Base-by-base conservation (phyloP, 768 basidiomycete genomes). In the Psilocybe cyanescens region DNA sequence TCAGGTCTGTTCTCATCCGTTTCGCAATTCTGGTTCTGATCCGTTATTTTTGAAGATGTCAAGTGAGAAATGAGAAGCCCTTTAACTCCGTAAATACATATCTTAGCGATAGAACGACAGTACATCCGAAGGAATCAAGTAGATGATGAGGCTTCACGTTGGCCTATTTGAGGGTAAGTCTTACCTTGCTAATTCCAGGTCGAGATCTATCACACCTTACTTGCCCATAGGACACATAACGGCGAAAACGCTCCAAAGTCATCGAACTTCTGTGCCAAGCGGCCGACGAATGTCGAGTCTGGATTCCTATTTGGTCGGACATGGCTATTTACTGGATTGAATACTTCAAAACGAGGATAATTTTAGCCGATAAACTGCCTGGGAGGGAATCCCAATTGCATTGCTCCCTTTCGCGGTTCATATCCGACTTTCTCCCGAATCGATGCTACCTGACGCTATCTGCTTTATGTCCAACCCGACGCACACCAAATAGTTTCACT, bases 361-460 rank as follows among this genome's bases (percentile, higher is more conserved):
- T 44, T 44, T 44, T 44, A 44, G 24, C 39, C 55, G 28, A 37
- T 14, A 56, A 56, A 56, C 17, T 28, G 30, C 55, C 30, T n/a
- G 29, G 55, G 45, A 48, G 56, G 31, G 47, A 30, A 31, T 7
- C 29, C n/a, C 33, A 28, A 29, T n/a, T 35, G n/a, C 44, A 29
- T 48, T 37, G 46, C 39, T 35, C 39, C 41, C 41, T 50, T 57
- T 55, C 47, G 14, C 16, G 14, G 14, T 55, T 58, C 51, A 63
- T 58, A 29, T 55, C 62, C 62, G 62, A 63, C 31, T 63, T 63
- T 63, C 62, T 63, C 28, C 62, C 62, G 62, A 41, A 12, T 19
- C n/a, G 44, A 28, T n/a, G 47, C 19, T 24, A 28, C 19, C 19
- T 30, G 47, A 8, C 17, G 47, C 47, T 44, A 44, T 44, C 41